These are phyloP conservation scores for Arthrobotrys iridis DNA, from an alignment of 2,329 filamentous ascomycete species.

Conservation along the genomic window DNA sequence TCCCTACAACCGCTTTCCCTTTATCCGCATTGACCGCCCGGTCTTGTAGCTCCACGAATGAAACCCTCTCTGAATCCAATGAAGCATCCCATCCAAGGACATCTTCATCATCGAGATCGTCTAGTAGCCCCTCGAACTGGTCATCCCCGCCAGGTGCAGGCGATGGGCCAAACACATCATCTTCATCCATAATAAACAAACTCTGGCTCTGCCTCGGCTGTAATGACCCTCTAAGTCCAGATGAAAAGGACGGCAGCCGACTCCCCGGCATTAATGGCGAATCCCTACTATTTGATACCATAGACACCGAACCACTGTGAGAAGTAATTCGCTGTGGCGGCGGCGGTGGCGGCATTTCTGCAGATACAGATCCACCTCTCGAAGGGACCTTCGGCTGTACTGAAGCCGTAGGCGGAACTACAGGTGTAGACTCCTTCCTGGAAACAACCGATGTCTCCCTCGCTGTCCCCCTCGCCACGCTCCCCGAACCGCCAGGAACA, in stretches of 20 bases:
- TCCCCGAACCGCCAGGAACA: background rate
- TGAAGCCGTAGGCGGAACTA: background rate
- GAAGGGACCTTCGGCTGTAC: background rate
- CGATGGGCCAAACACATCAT: conserved; percentile 43
- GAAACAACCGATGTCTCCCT: conserved; percentile 31
- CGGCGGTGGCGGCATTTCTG: conserved; percentile 45
- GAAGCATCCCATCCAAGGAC: conserved; percentile 52
- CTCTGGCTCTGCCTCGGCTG: conserved; percentile 46
- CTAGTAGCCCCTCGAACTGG: conserved; percentile 32
- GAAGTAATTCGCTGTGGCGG: conserved; percentile 33
- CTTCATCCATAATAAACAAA: conserved; percentile 48
- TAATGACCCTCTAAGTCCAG: conserved; percentile 27
- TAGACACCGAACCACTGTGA: conserved; percentile 23
- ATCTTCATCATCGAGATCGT: conserved; percentile 48
- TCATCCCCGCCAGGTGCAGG: conserved; percentile 30
- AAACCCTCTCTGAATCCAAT: conserved; percentile 35
- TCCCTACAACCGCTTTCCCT: background rate
- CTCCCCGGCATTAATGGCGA: conserved; percentile 9
- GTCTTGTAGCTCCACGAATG: conserved; percentile 45
- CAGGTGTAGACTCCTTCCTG: conserved; percentile 25
- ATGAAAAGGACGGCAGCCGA: conserved; percentile 21
- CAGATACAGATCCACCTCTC: conserved; percentile 3
- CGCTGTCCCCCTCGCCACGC: background rate
- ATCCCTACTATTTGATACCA: conserved; percentile 24
- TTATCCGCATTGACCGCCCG: conserved; percentile 40